phyloP scores from a whole-genome alignment of 257 asterid genomes.

The Gardenia jasminoides region DNA sequence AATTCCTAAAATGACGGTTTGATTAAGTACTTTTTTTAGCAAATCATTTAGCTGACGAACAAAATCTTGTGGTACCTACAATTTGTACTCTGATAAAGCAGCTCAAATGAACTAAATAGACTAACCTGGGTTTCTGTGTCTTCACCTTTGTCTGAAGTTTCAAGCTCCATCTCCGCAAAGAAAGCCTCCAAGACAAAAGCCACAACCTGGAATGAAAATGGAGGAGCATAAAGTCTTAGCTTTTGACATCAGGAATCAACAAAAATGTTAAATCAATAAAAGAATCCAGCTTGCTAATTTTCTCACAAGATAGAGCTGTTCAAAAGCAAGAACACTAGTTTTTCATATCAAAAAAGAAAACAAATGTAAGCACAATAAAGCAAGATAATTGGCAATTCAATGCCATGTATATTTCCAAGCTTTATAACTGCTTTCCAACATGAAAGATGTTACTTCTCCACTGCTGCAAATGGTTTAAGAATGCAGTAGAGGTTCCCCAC shows the following conservation, averaged over 20 bases:
- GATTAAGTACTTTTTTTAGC: not conserved
- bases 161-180: slow-evolving; percentile 93
- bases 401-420: not conserved
- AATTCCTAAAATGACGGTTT: not conserved
- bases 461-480: not conserved
- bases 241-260: not conserved
- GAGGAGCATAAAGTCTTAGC: slow-evolving; percentile 1
- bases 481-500: not conserved
- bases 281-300: not conserved
- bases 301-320: not conserved
- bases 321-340: not conserved
- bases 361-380: not conserved
- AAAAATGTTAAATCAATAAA: not conserved
- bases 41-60: no score
- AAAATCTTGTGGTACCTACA: not conserved
- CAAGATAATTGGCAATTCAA: not conserved
- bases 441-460: not conserved
- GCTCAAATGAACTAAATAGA: slow-evolving; percentile 7
- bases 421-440: not conserved
- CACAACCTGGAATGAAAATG: slow-evolving; percentile 59
- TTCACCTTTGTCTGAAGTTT: slow-evolving; percentile 44
- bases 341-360: not conserved
- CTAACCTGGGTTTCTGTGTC: slow-evolving; percentile 57
- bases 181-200: slow-evolving; percentile 99
- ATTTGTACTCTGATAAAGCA: not conserved